These are phyloP conservation scores for Spathaspora sp. DNA, from an alignment of 805 yeast genomes.

Conservation along the genomic window DNA sequence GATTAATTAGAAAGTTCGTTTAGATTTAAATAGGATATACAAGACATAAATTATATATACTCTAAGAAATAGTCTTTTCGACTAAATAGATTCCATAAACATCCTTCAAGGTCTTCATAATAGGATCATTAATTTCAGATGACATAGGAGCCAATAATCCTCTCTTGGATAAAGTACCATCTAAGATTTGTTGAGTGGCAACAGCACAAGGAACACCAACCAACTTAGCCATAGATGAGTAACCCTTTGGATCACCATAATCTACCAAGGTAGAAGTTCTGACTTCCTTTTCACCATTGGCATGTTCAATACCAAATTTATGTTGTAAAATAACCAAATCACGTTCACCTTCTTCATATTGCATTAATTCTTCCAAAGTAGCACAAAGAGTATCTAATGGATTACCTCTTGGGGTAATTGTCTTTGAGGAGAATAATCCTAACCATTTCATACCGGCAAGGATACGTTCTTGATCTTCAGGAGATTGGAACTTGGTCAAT, in stretches of 20 bases:
- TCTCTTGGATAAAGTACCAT: constrained; percentile 66
- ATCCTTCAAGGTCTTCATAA: constrained; percentile 88
- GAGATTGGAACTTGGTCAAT: constrained; percentile 76
- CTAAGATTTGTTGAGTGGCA: constrained; percentile 81
- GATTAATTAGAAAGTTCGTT: constrained; percentile 1
- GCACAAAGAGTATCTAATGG: constrained; percentile 97
- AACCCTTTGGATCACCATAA: constrained; percentile 83
- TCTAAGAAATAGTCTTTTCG: constrained; percentile 67
- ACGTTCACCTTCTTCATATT: constrained; percentile 92
- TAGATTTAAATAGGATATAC: no score
- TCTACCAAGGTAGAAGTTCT: constrained; percentile 95
- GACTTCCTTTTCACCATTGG: constrained; percentile 83
- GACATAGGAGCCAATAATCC: constrained; percentile 94
- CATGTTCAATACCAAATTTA: constrained; percentile 96
- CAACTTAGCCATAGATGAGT: constrained; percentile 96
- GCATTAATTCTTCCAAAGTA: constrained; percentile 92
- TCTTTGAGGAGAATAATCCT: constrained; percentile 77
- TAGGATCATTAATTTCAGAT: constrained; percentile 84
- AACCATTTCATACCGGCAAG: constrained; percentile 90
- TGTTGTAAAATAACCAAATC: constrained; percentile 95
- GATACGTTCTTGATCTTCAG: constrained; percentile 81
- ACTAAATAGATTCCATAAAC: constrained; percentile 82
- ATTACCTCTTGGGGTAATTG: constrained; percentile 85
- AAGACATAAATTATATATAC: not conserved
- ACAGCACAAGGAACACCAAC: constrained; percentile 99